Percentiles rank a stretch among this genome's conserved stretches.
Evolutionary conservation across 306 rosid genomes (phyloP).

Genomic region (Lagenaria siceraria): DNA sequence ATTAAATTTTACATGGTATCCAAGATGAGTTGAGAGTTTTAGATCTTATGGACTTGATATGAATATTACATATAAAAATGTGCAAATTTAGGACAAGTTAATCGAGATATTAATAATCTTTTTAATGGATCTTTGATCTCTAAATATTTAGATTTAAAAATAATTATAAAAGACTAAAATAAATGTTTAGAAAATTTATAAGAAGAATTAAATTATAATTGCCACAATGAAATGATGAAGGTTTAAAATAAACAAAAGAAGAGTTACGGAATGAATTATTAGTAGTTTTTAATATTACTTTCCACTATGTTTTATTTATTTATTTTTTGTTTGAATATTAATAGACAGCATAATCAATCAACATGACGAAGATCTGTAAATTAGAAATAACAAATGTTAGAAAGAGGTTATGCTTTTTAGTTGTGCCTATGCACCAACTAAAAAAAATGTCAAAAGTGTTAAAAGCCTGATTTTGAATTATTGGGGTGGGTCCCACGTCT

Average conservation of each 20-base stretch:
- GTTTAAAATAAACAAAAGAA: neutral
- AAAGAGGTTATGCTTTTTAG: neutral
- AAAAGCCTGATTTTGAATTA: neutral
- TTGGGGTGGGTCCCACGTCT: neutral
- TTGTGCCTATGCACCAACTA: neutral
- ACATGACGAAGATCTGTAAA: neutral
- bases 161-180: neutral
- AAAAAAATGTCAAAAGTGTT: neutral
- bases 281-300: neutral
- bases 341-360: neutral
- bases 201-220: neutral
- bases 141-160: neutral
- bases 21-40: neutral
- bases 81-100: neutral
- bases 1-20: neutral
- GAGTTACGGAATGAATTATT: neutral
- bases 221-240: neutral
- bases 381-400: neutral
- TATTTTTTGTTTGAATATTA: neutral
- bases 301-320: neutral
- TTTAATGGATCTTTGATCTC: neutral
- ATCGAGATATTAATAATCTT: neutral
- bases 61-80: no score
- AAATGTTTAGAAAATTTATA: neutral
- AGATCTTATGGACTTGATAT: neutral